Conservation (phyloP, 768 basidiomycete genomes). For the Boletus pseudopeckii region DNA sequence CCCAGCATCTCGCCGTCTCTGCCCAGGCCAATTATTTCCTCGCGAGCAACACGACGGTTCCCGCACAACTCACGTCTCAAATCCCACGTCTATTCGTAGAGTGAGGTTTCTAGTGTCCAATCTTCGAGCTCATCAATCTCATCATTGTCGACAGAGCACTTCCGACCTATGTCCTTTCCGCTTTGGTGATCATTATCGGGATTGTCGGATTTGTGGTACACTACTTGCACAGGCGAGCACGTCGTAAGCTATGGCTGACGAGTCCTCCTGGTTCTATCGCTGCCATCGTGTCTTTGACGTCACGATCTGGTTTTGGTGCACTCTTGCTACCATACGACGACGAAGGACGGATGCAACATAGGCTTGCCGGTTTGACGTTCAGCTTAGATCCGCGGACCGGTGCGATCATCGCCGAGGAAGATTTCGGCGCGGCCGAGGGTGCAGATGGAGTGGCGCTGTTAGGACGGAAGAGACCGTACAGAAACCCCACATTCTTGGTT, state of each 20-base stretch:
- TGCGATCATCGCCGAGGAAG: constrained; percentile 58
- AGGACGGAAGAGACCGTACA: constrained; percentile 4
- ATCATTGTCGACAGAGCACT: constrained; percentile 39
- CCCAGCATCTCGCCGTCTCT: constrained; percentile 52
- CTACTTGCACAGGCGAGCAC: constrained; percentile 42
- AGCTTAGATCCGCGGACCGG: constrained; percentile 56
- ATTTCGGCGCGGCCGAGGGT: constrained; percentile 6
- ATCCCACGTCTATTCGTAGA: constrained; percentile 54
- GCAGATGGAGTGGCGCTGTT: constrained; percentile 19
- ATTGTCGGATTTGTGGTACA: constrained; percentile 47
- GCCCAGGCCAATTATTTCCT: constrained; percentile 63
- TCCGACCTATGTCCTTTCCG: constrained; percentile 49
- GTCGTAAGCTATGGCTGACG: constrained; percentile 49
- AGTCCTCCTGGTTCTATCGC: constrained; percentile 61
- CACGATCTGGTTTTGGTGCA: constrained; percentile 60
- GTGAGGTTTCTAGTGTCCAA: constrained; percentile 35
- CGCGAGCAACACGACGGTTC: constrained; percentile 34
- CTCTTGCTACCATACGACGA: constrained; percentile 60
- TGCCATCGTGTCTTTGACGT: constrained; percentile 50
- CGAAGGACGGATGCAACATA: constrained; percentile 40
- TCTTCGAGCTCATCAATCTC: neutral
- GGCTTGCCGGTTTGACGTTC: constrained; percentile 51
- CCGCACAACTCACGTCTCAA: constrained; percentile 39
- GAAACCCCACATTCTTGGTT: neutral
- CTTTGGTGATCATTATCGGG: constrained; percentile 47